Conservation (phyloP, 768 basidiomycete genomes). For the Naganishia onofrii region DNA sequence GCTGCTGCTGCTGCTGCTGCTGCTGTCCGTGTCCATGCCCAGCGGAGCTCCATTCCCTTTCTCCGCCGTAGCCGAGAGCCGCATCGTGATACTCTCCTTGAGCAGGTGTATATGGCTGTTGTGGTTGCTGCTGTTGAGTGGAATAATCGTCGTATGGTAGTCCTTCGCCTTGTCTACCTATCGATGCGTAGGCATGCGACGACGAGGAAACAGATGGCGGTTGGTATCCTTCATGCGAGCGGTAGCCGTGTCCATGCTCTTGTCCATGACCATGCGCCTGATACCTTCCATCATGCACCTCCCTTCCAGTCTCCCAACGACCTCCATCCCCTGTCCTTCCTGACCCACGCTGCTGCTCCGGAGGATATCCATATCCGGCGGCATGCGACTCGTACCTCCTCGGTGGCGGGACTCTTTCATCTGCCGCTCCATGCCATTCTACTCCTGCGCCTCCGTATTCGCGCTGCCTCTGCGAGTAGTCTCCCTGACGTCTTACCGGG, state of each 20-base stretch:
- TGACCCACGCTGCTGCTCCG: not conserved
- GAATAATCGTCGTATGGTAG: slow-evolving; percentile 7
- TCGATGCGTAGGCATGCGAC: not conserved
- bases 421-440: slow-evolving; percentile 3
- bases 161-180: not conserved
- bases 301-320: not conserved
- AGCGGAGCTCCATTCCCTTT: not conserved
- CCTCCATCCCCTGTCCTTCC: not conserved
- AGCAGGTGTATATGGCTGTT: not conserved
- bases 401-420: slow-evolving; percentile 17
- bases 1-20: not conserved
- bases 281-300: not conserved
- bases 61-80: not conserved
- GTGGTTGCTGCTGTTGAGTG: not conserved
- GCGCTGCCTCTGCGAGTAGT: not conserved
- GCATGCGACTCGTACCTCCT: not conserved
- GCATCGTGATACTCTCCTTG: slow-evolving; percentile 9
- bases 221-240: not conserved
- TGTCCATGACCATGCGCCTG: too few species aligned
- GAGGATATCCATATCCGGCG: not conserved
- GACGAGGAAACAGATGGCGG: not conserved
- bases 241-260: not conserved
- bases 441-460: not conserved
- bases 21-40: not conserved
- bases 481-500: not conserved